Evolutionary conservation across 2,329 filamentous ascomycete species (phyloP).

Genomic region (Pseudogymnoascus sp.): DNA sequence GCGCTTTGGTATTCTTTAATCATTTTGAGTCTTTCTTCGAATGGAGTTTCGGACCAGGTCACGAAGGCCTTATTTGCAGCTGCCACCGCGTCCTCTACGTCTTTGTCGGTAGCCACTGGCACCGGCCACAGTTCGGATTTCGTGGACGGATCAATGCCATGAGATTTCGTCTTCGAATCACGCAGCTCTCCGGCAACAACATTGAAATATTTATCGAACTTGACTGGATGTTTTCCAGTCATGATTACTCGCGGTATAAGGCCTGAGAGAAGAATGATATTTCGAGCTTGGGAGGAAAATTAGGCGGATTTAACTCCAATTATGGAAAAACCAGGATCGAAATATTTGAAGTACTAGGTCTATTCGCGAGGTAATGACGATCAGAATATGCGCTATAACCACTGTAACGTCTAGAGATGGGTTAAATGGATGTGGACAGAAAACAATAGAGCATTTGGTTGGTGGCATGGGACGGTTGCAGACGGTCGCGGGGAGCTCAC

Average conservation of each 20-base stretch:
- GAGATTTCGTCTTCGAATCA: background rate
- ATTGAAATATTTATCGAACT: constrained; percentile 1
- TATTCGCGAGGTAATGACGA: background rate
- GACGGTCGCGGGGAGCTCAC: background rate
- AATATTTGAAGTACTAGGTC: background rate
- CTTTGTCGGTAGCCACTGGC: constrained; percentile 35
- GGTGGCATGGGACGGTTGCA: background rate
- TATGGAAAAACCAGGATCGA: background rate
- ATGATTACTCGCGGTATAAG: background rate
- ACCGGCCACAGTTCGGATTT: constrained; percentile 24
- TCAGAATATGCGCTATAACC: background rate
- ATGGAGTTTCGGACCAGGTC: constrained; percentile 38
- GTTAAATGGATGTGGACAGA: background rate
- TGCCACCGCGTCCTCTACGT: constrained; percentile 40
- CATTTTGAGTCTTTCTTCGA: constrained; percentile 36
- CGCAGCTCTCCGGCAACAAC: constrained; percentile 10
- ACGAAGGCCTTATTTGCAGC: constrained; percentile 41
- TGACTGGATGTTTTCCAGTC: background rate
- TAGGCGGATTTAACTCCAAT: background rate
- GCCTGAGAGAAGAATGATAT: background rate
- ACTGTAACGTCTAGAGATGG: background rate
- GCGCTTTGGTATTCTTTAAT: constrained; percentile 26
- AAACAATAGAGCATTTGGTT: background rate
- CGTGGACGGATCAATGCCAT: constrained; percentile 21
- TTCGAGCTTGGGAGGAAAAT: background rate